These are phyloP conservation scores for Nannochloropsis salina DNA, from an alignment of 108 stramenopile species.

Conservation along the genomic window DNA sequence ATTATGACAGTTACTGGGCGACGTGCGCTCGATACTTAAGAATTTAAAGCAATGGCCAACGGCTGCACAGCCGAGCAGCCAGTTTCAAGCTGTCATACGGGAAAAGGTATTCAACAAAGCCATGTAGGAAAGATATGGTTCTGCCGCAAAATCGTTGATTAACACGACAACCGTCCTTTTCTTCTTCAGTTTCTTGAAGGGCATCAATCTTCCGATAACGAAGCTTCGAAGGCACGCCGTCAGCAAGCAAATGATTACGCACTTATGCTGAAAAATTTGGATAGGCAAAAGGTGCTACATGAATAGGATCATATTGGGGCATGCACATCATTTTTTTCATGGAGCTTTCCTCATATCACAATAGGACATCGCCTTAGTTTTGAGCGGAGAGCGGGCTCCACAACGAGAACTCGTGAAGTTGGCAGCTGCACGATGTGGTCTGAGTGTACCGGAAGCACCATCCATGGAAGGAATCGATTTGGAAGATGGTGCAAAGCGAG, in stretches of 20 bases:
- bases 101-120: background rate
- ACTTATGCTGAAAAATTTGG: background rate
- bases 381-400: constrained; percentile 1
- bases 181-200: background rate
- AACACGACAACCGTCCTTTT: background rate
- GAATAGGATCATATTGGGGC: background rate
- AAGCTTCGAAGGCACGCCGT: background rate
- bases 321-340: too few species aligned
- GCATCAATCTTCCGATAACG: background rate
- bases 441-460: background rate
- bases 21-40: background rate
- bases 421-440: background rate
- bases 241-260: background rate
- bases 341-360: background rate
- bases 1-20: background rate
- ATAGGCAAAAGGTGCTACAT: background rate
- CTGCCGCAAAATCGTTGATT: background rate
- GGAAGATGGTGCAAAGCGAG: background rate
- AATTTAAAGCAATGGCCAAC: constrained; percentile 11
- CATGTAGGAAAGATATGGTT: background rate
- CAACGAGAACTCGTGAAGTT: constrained; percentile 12
- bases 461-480: background rate
- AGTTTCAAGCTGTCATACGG: background rate
- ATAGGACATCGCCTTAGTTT: background rate
- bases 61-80: background rate